These are phyloP conservation scores for Candida maltosa DNA, from an alignment of 805 yeast species.

Conservation along the genomic window DNA sequence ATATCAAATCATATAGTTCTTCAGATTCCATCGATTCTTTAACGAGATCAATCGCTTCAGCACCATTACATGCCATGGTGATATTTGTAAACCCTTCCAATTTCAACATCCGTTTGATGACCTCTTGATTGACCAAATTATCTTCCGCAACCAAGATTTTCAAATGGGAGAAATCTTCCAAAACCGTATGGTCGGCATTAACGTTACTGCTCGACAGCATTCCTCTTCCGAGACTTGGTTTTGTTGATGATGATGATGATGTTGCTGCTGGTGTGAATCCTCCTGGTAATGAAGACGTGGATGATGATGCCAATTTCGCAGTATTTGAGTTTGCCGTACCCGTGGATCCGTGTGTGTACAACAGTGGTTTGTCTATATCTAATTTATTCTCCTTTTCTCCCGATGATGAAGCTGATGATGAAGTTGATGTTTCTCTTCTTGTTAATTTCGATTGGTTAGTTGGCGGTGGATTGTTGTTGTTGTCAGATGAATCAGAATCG, in stretches of 20 bases:
- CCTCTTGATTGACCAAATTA: constrained; percentile 91
- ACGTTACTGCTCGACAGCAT: constrained; percentile 7
- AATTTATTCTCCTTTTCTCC: no score
- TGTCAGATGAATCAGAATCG: no score
- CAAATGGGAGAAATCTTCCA: constrained; percentile 27
- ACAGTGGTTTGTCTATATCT: constrained; percentile 37
- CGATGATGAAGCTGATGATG: no score
- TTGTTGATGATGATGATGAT: constrained; percentile 1
- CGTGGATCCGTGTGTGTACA: constrained; percentile 46
- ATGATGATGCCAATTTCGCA: constrained; percentile 8
- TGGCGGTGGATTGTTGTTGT: no score
- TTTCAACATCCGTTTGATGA: constrained; percentile 80
- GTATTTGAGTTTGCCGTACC: constrained; percentile 45
- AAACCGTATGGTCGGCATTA: constrained; percentile 14
- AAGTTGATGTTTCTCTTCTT: no score
- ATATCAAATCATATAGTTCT: constrained; percentile 63
- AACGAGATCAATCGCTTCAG: constrained; percentile 75
- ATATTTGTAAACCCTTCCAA: constrained; percentile 76
- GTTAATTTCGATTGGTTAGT: no score
- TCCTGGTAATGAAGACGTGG: constrained; percentile 3
- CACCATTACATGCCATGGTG: constrained; percentile 84
- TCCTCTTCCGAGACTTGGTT: background rate
- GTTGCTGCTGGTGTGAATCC: constrained; percentile 1
- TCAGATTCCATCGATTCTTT: constrained; percentile 41
- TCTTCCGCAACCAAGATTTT: constrained; percentile 89